phyloP scores from a whole-genome alignment of 768 basidiomycete species.

The Mycena alexandri region DNA sequence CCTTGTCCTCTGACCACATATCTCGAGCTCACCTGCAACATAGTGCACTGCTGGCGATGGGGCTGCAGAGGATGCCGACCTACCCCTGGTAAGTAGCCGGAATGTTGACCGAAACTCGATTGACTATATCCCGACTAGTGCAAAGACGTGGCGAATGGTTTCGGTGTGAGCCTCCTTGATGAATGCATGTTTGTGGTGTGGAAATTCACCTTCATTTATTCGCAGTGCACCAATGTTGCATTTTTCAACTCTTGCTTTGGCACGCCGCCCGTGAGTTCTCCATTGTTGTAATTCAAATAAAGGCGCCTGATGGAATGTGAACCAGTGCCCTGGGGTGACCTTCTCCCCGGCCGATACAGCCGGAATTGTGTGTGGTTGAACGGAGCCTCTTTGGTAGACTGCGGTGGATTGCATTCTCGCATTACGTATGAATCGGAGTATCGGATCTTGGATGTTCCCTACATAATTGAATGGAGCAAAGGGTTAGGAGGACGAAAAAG shows the following conservation, averaged over 20 bases:
- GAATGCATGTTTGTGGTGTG: slow-evolving; percentile 10
- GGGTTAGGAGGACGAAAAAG: no score
- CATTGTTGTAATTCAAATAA: slow-evolving; percentile 23
- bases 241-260: slow-evolving; percentile 24
- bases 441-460: slow-evolving; percentile 25
- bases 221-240: slow-evolving; percentile 20
- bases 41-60: slow-evolving; percentile 19
- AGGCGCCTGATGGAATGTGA: slow-evolving; percentile 17
- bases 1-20: slow-evolving; percentile 21
- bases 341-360: slow-evolving; percentile 26
- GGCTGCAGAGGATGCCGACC: slow-evolving; percentile 18
- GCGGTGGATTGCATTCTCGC: slow-evolving; percentile 24
- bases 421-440: slow-evolving; percentile 21
- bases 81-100: slow-evolving; percentile 23
- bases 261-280: slow-evolving; percentile 24
- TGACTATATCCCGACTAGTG: slow-evolving; percentile 22
- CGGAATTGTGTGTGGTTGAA: slow-evolving; percentile 23
- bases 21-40: slow-evolving; percentile 22
- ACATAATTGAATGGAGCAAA: slow-evolving; percentile 20
- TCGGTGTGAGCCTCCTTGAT: slow-evolving; percentile 23
- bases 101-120: slow-evolving; percentile 15
- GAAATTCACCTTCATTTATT: slow-evolving; percentile 20
- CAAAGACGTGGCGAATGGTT: slow-evolving; percentile 23
- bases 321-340: slow-evolving; percentile 25
- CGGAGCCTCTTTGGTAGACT: slow-evolving; percentile 19